Evolutionary conservation across 2,329 filamentous ascomycete genomes (phyloP), one percentile per base, ranked within the genome.

Genomic region (Pestalotiopsis sp.): DNA sequence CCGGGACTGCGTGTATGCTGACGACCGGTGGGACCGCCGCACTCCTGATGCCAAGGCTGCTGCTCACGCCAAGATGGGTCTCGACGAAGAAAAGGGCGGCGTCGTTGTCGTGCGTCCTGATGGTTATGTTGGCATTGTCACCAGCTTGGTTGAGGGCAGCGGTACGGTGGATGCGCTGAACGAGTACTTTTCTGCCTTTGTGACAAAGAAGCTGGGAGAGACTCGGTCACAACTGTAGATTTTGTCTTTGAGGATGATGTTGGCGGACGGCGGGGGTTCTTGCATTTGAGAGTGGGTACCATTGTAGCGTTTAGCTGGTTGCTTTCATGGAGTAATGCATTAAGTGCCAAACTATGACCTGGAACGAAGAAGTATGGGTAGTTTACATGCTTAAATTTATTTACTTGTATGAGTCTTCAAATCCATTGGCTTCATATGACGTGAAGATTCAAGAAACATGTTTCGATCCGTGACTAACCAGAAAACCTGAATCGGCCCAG

Each of bases 81-180:
- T 97, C 31, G 87, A 92, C 72, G 84, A 91, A 75, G 89, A 92
- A 70, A 86, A 83, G 70, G 94, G 94, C 12, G 94, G 92, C 68
- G 88, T 97, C 2, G 91, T 97, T 1, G 92, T 97, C 11, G 93
- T 97, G 7, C 84, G 94, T 59, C 94, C 95, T 0, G 94, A 97
- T 79, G 94, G 94, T 7, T 96, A 97, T 78, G 91, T 97, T 36
- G 93, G 92, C 25, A 87, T 93, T 70, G 92, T 94, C 3, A 88
- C 92, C 12, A 86, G 86, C 73, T 82, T 98, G 25, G 90, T 88
- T 1, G 91, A 95, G 79, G 95, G 94, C 0, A 88, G 82, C 68
- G 93, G 90, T 17, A 97, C 94, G 0, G 90, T 93, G 0, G 92
- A 97, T 75, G 93, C 91, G 17, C 82, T 98, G 73, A 93, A 98